Percentiles rank a stretch among this genome's conserved stretches.
phyloP scores from a whole-genome alignment of 805 yeast species.

The Starmera amethionina region DNA sequence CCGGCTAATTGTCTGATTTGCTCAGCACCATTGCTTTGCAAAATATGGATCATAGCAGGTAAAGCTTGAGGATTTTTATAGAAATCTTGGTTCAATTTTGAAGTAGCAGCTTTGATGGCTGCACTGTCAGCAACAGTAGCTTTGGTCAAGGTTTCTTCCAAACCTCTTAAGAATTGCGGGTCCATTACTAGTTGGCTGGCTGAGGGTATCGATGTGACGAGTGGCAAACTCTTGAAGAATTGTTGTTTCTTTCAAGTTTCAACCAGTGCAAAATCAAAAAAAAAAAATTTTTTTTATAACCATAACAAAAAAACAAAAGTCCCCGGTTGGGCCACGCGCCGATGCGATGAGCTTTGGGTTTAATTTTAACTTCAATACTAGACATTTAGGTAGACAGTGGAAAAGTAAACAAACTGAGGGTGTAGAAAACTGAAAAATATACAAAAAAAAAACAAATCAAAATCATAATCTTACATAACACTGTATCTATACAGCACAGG shows the following conservation, averaged over 20 bases:
- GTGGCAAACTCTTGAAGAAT: neutral
- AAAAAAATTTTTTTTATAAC: neutral
- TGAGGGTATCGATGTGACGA: neutral
- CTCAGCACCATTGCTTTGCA: conserved; percentile 58
- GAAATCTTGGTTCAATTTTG: conserved; percentile 60
- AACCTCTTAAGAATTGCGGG: conserved; percentile 53
- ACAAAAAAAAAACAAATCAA: no score
- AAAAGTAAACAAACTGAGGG: no score
- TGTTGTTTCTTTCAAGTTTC: no score
- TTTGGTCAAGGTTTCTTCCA: conserved; percentile 72
- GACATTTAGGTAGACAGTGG: no score
- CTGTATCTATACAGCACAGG: no score
- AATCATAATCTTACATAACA: neutral
- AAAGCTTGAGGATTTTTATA: conserved; percentile 63
- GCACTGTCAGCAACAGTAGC: conserved; percentile 75
- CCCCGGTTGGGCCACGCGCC: no score
- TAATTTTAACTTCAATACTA: no score
- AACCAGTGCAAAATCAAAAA: no score
- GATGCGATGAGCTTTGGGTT: neutral
- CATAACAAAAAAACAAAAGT: neutral
- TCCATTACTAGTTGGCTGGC: conserved; percentile 37
- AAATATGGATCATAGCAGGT: conserved; percentile 75
- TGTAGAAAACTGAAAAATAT: no score
- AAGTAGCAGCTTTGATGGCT: conserved; percentile 76
- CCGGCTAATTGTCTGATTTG: conserved; percentile 89